A percentile compares a stretch with the other conserved stretches of the same genome.
phyloP scores from a whole-genome alignment of 441 rosid species.

The Bocquillonia castaneifolia region DNA sequence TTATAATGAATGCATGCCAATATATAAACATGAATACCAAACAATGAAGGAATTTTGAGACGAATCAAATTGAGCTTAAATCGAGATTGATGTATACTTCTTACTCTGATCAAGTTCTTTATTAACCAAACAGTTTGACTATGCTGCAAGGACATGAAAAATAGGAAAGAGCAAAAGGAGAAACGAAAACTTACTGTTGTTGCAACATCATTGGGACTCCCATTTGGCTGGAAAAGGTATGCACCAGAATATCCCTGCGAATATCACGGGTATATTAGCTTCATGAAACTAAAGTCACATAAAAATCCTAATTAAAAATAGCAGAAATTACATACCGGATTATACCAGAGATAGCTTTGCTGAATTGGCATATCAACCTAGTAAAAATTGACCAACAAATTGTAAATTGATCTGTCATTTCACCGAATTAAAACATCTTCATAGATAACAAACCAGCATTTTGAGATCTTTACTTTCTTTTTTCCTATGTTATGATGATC shows the following conservation, averaged over 20 bases:
- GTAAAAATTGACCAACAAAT: conserved; percentile 19
- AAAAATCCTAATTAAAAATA: not conserved
- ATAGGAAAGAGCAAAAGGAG: not conserved
- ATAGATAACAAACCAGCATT: not conserved
- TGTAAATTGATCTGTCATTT: conserved; percentile 9
- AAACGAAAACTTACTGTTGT: conserved; percentile 45
- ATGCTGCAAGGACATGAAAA: not conserved
- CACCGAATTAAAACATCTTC: not conserved
- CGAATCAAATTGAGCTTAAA: not conserved
- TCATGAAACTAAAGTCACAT: not conserved
- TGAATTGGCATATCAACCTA: conserved; percentile 65
- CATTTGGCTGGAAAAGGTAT: conserved; percentile 89
- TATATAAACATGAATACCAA: no score
- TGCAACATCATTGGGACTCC: conserved; percentile 50
- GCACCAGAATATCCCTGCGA: conserved; percentile 69
- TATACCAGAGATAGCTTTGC: conserved; percentile 80
- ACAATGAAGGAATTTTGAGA: no score
- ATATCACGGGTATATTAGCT: conserved; percentile 17
- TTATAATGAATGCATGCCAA: not conserved
- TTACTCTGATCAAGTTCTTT: no score
- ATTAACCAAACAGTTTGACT: conserved; percentile 3
- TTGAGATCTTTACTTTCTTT: not conserved
- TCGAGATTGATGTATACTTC: no score
- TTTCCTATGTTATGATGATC: not conserved
- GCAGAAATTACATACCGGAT: conserved; percentile 37